These are phyloP conservation scores for Microbotryum saponariae DNA, from an alignment of 1,284 basidiomycete genomes.

Conservation along the genomic window DNA sequence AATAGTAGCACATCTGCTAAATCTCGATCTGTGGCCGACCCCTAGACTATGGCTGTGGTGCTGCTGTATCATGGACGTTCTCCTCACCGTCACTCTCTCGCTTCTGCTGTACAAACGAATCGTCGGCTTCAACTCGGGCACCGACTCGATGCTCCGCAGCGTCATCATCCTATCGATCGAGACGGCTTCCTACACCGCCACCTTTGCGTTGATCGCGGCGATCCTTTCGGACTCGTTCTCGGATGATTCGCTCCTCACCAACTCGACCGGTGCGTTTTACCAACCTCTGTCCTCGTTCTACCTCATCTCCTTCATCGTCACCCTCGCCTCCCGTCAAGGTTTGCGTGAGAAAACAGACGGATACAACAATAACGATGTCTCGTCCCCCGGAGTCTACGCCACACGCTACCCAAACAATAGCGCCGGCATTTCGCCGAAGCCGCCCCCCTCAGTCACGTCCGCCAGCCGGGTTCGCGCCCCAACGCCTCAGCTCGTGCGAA, in stretches of 20 bases:
- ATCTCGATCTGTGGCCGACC: too few species aligned
- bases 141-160: slow-evolving; percentile 9
- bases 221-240: slow-evolving; percentile 6
- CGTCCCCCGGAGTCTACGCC: too few species aligned
- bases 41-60: slow-evolving; percentile 5
- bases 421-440: too few species aligned
- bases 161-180: slow-evolving; percentile 10
- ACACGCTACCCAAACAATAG: too few species aligned
- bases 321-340: slow-evolving; percentile 2
- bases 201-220: not conserved
- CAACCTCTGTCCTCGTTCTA: slow-evolving; percentile 17
- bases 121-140: slow-evolving; percentile 2
- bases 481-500: too few species aligned
- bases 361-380: too few species aligned
- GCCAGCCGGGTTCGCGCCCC: too few species aligned
- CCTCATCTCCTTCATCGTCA: slow-evolving; percentile 22
- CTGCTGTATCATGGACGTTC: slow-evolving; percentile 2
- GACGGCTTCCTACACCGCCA: slow-evolving; percentile 10
- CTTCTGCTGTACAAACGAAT: slow-evolving; percentile 6
- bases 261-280: not conserved
- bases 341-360: too few species aligned
- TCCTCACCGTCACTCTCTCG: slow-evolving; percentile 8
- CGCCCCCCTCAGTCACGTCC: too few species aligned
- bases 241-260: not conserved
- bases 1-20: too few species aligned